These are phyloP conservation scores for Fraxinus albicans DNA, from an alignment of 305 asterid species.

Conservation along the genomic window DNA sequence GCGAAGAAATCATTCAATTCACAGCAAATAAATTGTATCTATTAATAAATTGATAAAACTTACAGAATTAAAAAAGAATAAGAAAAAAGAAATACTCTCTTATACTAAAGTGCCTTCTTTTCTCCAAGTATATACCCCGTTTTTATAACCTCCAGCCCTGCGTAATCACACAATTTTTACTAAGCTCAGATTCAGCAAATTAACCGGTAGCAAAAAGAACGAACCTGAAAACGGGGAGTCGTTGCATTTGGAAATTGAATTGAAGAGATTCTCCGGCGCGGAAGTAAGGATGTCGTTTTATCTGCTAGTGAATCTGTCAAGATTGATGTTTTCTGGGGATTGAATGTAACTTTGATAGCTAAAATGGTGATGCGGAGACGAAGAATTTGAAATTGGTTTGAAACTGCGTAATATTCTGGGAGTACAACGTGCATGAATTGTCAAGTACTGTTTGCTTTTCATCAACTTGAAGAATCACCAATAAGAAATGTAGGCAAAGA, in stretches of 20 bases:
- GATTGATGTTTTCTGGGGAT: constrained; percentile 21
- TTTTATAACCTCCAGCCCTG: constrained; percentile 62
- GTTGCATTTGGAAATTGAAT: constrained; percentile 18
- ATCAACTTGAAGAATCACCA: not conserved
- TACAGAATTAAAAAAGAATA: not conserved
- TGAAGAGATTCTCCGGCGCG: constrained; percentile 10
- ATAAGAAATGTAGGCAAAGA: not conserved
- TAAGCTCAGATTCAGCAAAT: not conserved
- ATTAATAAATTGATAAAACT: not conserved
- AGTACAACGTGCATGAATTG: too few relatives aligned
- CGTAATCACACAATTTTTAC: not conserved
- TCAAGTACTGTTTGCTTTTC: not conserved
- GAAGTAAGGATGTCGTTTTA: constrained; percentile 20
- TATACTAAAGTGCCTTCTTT: constrained; percentile 42
- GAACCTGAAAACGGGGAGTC: constrained; percentile 36
- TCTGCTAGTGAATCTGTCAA: constrained; percentile 15
- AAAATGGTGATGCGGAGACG: constrained; percentile 26
- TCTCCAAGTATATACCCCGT: constrained; percentile 69
- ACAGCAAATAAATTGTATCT: not conserved
- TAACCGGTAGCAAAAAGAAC: not conserved
- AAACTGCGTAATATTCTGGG: not conserved
- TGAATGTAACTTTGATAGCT: constrained; percentile 12
- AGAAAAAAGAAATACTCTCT: too few relatives aligned
- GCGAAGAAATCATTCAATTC: not conserved
- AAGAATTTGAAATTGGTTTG: constrained; percentile 3